Base-by-base conservation (phyloP, 2,329 filamentous ascomycete genomes). In the Alternaria gansuensis region DNA sequence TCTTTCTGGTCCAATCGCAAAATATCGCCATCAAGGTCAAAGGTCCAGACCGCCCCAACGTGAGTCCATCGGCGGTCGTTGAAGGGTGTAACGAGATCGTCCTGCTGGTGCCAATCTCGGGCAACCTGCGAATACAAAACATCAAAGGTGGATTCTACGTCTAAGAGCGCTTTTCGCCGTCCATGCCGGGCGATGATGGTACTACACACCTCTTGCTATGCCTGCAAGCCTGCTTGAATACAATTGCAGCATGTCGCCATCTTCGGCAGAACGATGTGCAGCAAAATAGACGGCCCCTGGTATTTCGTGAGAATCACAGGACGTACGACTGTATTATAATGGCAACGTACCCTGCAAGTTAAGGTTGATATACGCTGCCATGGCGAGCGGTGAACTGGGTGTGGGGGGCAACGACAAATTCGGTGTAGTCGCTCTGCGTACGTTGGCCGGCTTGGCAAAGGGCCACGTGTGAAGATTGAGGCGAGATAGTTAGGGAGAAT, bases 21-120 rank as follows among this genome's bases (percentile, higher is more conserved):
- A 51, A 59, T 49, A 52, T 59, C 59, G 55, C 37, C n/a, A 49
- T 62, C 59, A 36, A 62, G 51, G 56, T 62, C 56, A 62, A 62
- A 59, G 33, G 43, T 62, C 59, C 59, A 62, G 33, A 62, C 56
- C 26, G 59, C 23, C 34, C 51, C 29, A 36, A 45, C 26, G 23
- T 48, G 29, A 41, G 17, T 33, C 21, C 36, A 45, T 54, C 57
- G 60, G 29, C 53, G 57, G 39, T 63, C 57, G 28, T 57, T 21
- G 43, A 57, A 63, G 44, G 49, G 57, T 28, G 14, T 46, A 28
- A 60, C 49, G 50, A 63, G n/a, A 50, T 63, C 60, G 39, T 63
- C 57, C 48, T 57, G 57, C 26, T 63, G 57, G 54, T 57, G 53
- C 57, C 60, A 60, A 17, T 60, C 49, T 31, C 43, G 21, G 14